Base-by-base conservation (phyloP, 192 early-diverging fungal genomes). In the Umbelopsis ramanniana region DNA sequence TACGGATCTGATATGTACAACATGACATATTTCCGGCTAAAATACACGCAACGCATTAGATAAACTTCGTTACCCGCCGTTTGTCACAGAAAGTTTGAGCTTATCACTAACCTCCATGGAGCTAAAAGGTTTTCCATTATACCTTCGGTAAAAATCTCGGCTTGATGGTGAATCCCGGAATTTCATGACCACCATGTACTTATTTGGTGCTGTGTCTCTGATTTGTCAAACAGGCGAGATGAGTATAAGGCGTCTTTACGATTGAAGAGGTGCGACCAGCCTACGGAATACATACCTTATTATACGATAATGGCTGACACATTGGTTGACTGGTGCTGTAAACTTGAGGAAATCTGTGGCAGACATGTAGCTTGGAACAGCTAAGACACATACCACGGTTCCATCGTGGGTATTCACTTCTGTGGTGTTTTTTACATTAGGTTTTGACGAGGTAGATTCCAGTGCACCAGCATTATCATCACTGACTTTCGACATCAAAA, bases 321-420 rank as follows among this genome's bases (percentile, higher is more conserved):
- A 79, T n/a, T 86, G 74, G 19, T 82, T 80, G 23, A 88, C 87
- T 10, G 92, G 80, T 6, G 91, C 93, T 7, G 95, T 84, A 79
- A 96, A 96, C 7, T 89, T 85, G 24, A 98, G 77, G 82, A 98
- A 94, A 78, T 98, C 97, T 6, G 92, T 89, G 7, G 96, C 85
- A 22, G 93, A 90, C 88, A 96, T 90, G 78, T 94, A 96, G 0
- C 88, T 84, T 0, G 97, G 97, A 4, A 98, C 93, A 33, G 93
- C 94, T 21, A 98, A 81, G 1, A 96, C 86, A 63, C 89, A 89
- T 6, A 98, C 77, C 19, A 88, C 73, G 21, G 82, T 84, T 35
- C 63, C 76, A 11, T 77, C 69, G 29, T 82, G 77, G 11, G 55
- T 57, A 6, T 76, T 60, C 12, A 68, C 29, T 6, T 73, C 73